phyloP scores from a whole-genome alignment of 306 rosid species.

The Castanopsis chinensis region DNA sequence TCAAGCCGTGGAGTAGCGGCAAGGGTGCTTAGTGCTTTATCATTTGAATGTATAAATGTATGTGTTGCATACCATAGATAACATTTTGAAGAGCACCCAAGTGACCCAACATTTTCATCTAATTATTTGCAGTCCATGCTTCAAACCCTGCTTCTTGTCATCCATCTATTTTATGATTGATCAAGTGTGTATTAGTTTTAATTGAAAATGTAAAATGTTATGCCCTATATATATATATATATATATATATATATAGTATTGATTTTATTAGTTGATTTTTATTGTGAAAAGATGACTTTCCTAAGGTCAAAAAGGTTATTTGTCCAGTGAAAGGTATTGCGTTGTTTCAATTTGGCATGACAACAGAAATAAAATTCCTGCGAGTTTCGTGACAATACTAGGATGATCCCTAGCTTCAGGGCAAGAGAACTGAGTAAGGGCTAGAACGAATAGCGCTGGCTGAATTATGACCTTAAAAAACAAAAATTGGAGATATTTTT shows the following conservation, averaged over 20 bases:
- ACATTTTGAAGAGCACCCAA: background rate
- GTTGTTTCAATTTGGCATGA: no score
- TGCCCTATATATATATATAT: background rate
- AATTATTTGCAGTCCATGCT: background rate
- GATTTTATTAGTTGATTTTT: background rate
- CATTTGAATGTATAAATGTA: background rate
- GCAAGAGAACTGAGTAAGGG: no score
- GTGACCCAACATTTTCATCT: background rate
- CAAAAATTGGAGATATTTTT: no score
- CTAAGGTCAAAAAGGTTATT: no score
- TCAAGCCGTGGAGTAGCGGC: conserved; percentile 68
- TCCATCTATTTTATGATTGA: background rate
- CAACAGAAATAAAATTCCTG: no score
- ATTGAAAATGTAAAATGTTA: background rate
- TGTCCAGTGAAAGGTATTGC: no score
- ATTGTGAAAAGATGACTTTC: background rate
- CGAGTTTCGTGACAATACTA: no score
- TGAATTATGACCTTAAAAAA: no score
- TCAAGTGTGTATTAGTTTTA: background rate
- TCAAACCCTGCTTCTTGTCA: background rate
- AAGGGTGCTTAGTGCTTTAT: conserved; percentile 49
- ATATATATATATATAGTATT: background rate
- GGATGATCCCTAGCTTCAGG: no score
- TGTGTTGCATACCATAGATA: background rate
- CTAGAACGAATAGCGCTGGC: no score